phyloP scores from a whole-genome alignment of 1,139 yeast species.

The Debaryomyces robertsiae region DNA sequence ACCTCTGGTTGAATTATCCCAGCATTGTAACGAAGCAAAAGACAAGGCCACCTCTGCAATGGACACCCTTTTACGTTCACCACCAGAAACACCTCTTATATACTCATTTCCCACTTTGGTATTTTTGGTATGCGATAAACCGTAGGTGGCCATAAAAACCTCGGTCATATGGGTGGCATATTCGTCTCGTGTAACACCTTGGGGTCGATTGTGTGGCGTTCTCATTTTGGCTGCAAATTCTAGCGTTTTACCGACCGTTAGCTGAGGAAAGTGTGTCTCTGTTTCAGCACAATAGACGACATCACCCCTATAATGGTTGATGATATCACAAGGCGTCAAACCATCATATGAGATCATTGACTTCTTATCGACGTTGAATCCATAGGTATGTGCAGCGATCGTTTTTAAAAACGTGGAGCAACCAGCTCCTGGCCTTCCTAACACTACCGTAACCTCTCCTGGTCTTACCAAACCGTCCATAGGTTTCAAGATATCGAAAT shows the following conservation, averaged over 20 bases:
- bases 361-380: conserved; percentile 59
- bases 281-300: conserved; percentile 73
- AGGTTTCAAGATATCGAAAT: conserved; percentile 61
- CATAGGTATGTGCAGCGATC: conserved; percentile 70
- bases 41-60: conserved; percentile 29
- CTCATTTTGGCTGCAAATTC: conserved; percentile 63
- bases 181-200: conserved; percentile 54
- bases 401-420: conserved; percentile 79
- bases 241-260: conserved; percentile 72
- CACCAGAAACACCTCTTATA: conserved; percentile 82
- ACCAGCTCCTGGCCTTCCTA: conserved; percentile 86
- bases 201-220: conserved; percentile 62
- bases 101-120: conserved; percentile 73
- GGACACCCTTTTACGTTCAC: conserved; percentile 82
- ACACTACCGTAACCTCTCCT: conserved; percentile 74
- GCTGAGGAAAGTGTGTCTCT: conserved; percentile 71
- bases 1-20: conserved; percentile 57
- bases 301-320: conserved; percentile 37
- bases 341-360: conserved; percentile 44
- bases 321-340: conserved; percentile 30
- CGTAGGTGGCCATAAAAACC: conserved; percentile 73
- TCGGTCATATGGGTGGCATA: conserved; percentile 66
- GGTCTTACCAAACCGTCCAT: conserved; percentile 71
- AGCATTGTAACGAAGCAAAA: conserved; percentile 29
- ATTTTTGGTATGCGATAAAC: conserved; percentile 65